Evolutionary conservation across 331 rosid species (phyloP).

Genomic region (Acacia pycnantha): DNA sequence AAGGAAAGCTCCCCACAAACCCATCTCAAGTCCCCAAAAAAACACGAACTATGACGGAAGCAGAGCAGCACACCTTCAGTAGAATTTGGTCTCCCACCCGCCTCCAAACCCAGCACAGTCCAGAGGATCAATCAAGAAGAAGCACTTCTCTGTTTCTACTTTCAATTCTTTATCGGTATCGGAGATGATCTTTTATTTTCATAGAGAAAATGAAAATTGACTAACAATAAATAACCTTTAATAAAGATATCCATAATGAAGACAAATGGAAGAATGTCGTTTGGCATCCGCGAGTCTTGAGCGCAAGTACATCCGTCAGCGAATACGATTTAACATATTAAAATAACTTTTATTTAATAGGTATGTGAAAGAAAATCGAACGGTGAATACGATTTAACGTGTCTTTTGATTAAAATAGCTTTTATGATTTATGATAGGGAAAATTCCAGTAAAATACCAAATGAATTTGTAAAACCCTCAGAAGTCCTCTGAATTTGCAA

Average conservation of each 20-base stretch:
- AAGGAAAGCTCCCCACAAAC: constrained; percentile 57
- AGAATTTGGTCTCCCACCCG: neutral
- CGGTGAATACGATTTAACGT: too few relatives aligned
- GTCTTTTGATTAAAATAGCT: too few relatives aligned
- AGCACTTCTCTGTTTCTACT: neutral
- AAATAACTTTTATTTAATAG: too few relatives aligned
- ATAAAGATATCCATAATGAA: neutral
- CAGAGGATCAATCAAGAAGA: neutral
- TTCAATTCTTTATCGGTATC: neutral
- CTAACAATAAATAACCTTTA: neutral
- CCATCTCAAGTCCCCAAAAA: constrained; percentile 28
- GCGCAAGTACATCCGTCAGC: neutral
- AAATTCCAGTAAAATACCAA: too few relatives aligned
- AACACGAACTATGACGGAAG: neutral
- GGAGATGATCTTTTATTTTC: neutral
- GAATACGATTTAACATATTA: too few relatives aligned
- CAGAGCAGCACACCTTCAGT: neutral
- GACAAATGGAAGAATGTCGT: constrained; percentile 18
- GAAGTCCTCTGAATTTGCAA: too few relatives aligned
- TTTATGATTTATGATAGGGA: too few relatives aligned
- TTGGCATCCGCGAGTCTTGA: constrained; percentile 2
- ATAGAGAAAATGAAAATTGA: too few relatives aligned
- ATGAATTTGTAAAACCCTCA: too few relatives aligned
- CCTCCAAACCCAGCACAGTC: neutral
- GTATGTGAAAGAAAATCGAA: too few relatives aligned